Base-by-base conservation (phyloP, 2,329 filamentous ascomycete genomes). In the Ophiostoma pallidulum region DNA sequence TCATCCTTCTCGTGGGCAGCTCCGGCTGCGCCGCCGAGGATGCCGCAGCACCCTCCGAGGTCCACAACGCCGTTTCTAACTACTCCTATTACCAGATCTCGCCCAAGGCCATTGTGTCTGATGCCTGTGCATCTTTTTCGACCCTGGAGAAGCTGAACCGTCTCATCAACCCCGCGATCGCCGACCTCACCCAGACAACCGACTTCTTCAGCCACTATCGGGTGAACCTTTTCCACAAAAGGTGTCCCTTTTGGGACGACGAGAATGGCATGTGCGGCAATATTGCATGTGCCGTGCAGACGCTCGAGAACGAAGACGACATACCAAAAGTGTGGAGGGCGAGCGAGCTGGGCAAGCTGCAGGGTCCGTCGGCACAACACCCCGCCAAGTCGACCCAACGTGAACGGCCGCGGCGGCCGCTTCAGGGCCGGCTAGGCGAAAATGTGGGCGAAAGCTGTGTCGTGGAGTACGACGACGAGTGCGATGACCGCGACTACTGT, bases 181-280 rank as follows among this genome's bases (percentile, higher is more conserved):
- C 86, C 58, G 83, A 86, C 47, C 78, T 98, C 39, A 94, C 88
- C 0, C 79, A 79, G 57, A 80, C 85, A 45, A 94, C 91, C 64
- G 92, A 98, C 66, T 98, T 96, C 75, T 98, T 98, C 68, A 91
- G 91, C 45, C 89, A 97, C 67, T 98, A 97, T 70, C 84, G 92
- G 49, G 71, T 98, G 39, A 97, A 96, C 64, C 76, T 98, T 18
- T 98, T 88, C 67, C 85, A 94, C 66, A 95, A 92, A 66, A 80
- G 79, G 67, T 98, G 92, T 61, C 92, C 92, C 0, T 98, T 97
- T 64, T 98, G 92, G 91, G 79, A 82, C 61, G 92, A 98, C 64
- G 83, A 89, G 52, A 84, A 85, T 65, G 87, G 87, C 64, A 86
- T 96, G 75, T 98, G 92, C 66, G 92, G 90, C 55, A 98, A 98